Evolutionary conservation across 805 yeast species (phyloP), one percentile per base, ranked within the genome.

Genomic region (Candida argentea): DNA sequence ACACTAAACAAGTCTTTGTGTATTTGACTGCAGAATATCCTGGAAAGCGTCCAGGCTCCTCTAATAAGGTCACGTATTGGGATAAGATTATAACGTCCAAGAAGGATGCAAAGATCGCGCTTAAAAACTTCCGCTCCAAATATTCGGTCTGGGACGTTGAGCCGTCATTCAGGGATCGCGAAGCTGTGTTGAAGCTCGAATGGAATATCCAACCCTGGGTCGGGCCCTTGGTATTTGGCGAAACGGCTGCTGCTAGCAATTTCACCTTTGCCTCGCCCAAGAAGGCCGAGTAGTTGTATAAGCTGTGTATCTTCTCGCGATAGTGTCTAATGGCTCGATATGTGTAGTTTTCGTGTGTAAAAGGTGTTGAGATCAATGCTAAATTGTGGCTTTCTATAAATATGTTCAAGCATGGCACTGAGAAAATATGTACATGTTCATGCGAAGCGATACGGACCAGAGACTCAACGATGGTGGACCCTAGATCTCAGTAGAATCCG

Each of bases 141-240:
- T 89, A 89, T 50, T 71, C 83, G 0, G 83, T 85, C 9, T 91
- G 94, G 85, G 97, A 89, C 53, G 67, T 77, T 29, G 77, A 75
- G 42, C 68, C 70, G 29, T 54, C 67, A 14, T 68, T 78, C 35
- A 59, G 71, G 27, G 73, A 70, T 29, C 71, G 81, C 42, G 70
- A 77, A 14, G 84, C 94, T 13, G 62, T 57, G 4, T 60, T 89
- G 32, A 72, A 65, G 35, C 60, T 89, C 29, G 86, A 83, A 38
- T 89, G 95, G 89, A 87, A 87, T 49, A 67, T 89, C 25, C 97
- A 89, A 57, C 98, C 98, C 2, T 67, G 76, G 50, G 73, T 89
- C 5, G 98, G 98, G 8, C 73, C 85, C 1, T 56, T 89, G 37
- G 49, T 74, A 0, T 81, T 62, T 51, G 95, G 95, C 3, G 66